Conservation (phyloP, 1,284 basidiomycete genomes). For the Apiotrichum gamsii region DNA sequence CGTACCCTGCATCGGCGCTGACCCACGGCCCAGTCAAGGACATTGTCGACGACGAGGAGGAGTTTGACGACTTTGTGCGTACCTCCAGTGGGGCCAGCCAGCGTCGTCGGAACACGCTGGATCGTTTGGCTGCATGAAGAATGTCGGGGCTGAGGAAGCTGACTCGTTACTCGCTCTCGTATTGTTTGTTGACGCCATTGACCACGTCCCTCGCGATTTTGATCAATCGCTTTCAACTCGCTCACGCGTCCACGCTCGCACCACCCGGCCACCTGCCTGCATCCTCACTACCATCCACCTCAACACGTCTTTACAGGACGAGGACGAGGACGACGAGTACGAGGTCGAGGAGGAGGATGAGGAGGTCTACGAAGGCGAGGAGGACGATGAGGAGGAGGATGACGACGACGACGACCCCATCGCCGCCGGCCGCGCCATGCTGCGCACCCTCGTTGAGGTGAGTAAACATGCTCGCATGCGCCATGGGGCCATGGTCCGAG, state of each 20-base stretch:
- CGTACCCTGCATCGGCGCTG: too few species aligned
- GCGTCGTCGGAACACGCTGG: too few species aligned
- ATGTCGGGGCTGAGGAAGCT: neutral
- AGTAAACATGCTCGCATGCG: too few species aligned
- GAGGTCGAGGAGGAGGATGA: constrained; percentile 17
- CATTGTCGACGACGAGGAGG: neutral
- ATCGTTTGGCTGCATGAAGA: too few species aligned
- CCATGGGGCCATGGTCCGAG: too few species aligned
- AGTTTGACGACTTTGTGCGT: neutral
- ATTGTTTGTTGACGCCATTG: neutral
- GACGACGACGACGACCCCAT: constrained; percentile 17
- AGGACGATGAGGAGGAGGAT: constrained; percentile 10
- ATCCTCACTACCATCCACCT: too few species aligned
- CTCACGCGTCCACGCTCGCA: too few species aligned
- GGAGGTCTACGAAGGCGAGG: constrained; percentile 8
- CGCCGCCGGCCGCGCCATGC: constrained; percentile 14
- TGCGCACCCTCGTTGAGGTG: constrained; percentile 15
- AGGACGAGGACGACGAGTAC: constrained; percentile 14
- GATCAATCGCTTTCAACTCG: too few species aligned
- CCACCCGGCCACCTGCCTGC: too few species aligned
- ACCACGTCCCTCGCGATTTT: too few species aligned
- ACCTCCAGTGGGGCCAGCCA: too few species aligned
- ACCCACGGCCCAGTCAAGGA: neutral
- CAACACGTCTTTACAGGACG: too few species aligned
- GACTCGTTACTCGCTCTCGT: neutral